Evolutionary conservation across 2,329 filamentous ascomycete species (phyloP), one percentile per base, ranked within the genome.

Genomic region (Alternaria rosae): DNA sequence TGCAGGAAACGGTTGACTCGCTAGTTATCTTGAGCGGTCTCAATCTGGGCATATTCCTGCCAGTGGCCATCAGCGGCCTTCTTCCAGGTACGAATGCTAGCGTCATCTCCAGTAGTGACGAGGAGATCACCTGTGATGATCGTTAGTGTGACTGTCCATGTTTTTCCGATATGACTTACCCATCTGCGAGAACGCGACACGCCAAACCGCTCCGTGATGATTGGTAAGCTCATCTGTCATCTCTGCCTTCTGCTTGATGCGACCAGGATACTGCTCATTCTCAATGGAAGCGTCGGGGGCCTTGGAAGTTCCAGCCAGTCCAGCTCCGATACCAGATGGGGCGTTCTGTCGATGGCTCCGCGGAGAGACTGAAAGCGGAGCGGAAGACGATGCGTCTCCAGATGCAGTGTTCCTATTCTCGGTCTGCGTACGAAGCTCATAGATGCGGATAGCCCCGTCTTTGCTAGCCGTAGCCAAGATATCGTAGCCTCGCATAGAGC

Each of bases 391-490:
- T 21, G 76, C 72, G 6, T 59, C 54, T 45, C 70, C 50, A n/a
- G 66, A 55, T 12, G 68, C 52, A 4, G 76, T 72, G 2, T 61
- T 59, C 68, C 74, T 78, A 78, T 85, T 70, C 81, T 85, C 63
- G 78, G 82, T 64, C 74, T 80, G 65, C 70, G 91, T 91, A 35
- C 89, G 88, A 17, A 97, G 79, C 70, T 94, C 89, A 74, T 96
- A 97, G n/a, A 99, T 91, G 42, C 94, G 87, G 42, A 97, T 89
- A 70, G 89, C 90, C 4, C 95, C 94, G 76, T 99, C 95, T 78
- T 96, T 96, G 76, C 92, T 95, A 3, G 93, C 94, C 6, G 94
- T 96, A 4, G 94, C 95, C 70, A 98, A 87, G 59, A 94, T 86
- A 78, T 99, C 95, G 77, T 92, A 94, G 1, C 94, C 94, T 41